Evolutionary conservation across 208 protist genomes (phyloP).

Genomic region (Acanthamoeba rhysodes): DNA sequence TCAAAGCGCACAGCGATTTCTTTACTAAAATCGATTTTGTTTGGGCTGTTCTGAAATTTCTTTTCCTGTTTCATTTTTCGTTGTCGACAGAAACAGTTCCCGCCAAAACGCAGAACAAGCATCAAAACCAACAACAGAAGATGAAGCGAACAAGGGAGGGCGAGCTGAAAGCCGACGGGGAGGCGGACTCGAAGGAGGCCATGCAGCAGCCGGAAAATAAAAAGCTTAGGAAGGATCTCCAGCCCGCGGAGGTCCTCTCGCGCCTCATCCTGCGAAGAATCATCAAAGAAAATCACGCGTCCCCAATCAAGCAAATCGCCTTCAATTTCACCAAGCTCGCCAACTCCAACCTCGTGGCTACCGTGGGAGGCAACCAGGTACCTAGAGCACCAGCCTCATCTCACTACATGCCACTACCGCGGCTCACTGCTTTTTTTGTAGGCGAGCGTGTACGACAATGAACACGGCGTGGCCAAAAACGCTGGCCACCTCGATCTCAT

Average conservation of each 20-base stretch:
- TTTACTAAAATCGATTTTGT: too few species aligned
- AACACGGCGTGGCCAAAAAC: constrained; percentile 41
- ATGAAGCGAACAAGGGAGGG: constrained; percentile 24
- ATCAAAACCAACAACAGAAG: background rate
- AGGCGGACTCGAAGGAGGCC: background rate
- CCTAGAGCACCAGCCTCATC: background rate
- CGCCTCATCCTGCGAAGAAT: constrained; percentile 55
- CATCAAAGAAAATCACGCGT: constrained; percentile 74
- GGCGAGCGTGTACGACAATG: constrained; percentile 73
- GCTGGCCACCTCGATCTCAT: constrained; percentile 58
- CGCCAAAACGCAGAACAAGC: background rate
- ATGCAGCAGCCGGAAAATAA: background rate
- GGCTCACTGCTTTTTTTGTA: background rate
- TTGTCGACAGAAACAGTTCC: background rate
- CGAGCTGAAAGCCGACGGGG: background rate
- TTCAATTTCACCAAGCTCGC: constrained; percentile 56
- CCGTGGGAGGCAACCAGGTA: constrained; percentile 57
- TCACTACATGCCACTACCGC: background rate
- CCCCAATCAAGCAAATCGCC: constrained; percentile 63
- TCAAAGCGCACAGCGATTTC: too few species aligned
- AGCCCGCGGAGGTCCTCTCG: background rate
- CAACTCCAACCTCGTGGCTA: constrained; percentile 67
- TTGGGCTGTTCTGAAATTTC: too few species aligned
- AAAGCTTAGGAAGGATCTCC: background rate
- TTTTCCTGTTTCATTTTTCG: too few species aligned